phyloP scores from a whole-genome alignment of 148 eudicot species.

The Vaccinium macrocarpon region DNA sequence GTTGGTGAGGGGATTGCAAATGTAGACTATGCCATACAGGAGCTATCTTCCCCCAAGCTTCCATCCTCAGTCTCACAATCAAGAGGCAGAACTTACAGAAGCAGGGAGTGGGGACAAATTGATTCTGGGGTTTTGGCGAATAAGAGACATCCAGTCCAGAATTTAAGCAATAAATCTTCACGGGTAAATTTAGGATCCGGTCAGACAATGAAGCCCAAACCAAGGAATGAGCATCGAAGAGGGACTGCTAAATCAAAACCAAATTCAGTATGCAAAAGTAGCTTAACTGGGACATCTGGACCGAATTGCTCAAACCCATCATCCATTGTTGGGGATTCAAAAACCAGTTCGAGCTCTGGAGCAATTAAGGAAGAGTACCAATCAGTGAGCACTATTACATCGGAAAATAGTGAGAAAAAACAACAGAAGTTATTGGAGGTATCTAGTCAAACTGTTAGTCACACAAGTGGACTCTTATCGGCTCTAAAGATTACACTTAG shows the following conservation, averaged over 20 bases:
- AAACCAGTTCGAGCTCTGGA: slow-evolving; percentile 23
- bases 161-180: slow-evolving; percentile 27
- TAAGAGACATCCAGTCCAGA: slow-evolving; percentile 38
- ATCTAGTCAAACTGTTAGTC: slow-evolving; percentile 29
- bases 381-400: slow-evolving; percentile 38
- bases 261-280: slow-evolving; percentile 22
- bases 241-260: slow-evolving; percentile 21
- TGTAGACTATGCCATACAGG: slow-evolving; percentile 24
- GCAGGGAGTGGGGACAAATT: slow-evolving; percentile 26
- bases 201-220: slow-evolving; percentile 20
- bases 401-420: slow-evolving; percentile 27
- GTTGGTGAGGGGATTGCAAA: slow-evolving; percentile 31
- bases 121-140: slow-evolving; percentile 13
- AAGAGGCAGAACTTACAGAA: slow-evolving; percentile 52
- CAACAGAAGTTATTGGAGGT: slow-evolving; percentile 29
- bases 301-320: slow-evolving; percentile 15
- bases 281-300: slow-evolving; percentile 19
- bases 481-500: slow-evolving; percentile 40
- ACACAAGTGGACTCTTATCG: slow-evolving; percentile 37
- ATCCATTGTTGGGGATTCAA: slow-evolving; percentile 11
- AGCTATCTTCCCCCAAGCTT: slow-evolving; percentile 45
- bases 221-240: slow-evolving; percentile 15
- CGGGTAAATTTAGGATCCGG: slow-evolving; percentile 16
- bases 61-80: slow-evolving; percentile 60
- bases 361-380: slow-evolving; percentile 21